These are phyloP conservation scores for Podaxis sp. DNA, from an alignment of 768 basidiomycete species.

Conservation along the genomic window DNA sequence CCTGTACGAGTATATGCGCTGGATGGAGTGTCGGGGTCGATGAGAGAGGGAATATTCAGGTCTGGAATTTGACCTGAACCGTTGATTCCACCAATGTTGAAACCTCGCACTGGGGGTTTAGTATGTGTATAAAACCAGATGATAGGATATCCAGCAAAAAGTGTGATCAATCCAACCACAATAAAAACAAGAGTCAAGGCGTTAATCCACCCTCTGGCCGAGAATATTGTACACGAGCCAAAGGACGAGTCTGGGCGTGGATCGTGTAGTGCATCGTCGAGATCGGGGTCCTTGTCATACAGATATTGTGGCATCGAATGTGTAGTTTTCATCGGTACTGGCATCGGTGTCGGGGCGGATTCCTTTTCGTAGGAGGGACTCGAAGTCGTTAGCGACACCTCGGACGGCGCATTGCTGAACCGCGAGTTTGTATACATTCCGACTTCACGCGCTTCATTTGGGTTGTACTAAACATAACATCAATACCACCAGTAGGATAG, in stretches of 20 bases:
- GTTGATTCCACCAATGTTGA: constrained; percentile 86
- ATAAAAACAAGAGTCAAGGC: constrained; percentile 68
- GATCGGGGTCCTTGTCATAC: constrained; percentile 85
- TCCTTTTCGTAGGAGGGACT: constrained; percentile 13
- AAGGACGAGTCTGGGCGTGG: constrained; percentile 60
- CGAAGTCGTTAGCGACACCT: constrained; percentile 31
- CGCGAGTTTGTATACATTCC: constrained; percentile 49
- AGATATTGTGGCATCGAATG: constrained; percentile 64
- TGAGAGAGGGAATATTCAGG: constrained; percentile 61
- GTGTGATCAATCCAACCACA: constrained; percentile 60
- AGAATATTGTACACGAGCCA: constrained; percentile 63
- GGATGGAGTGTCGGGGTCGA: constrained; percentile 74
- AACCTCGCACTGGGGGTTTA: constrained; percentile 40
- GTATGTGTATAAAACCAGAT: constrained; percentile 49
- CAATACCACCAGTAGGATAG: not conserved
- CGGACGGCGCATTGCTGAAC: constrained; percentile 55
- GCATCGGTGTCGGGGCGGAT: constrained; percentile 21
- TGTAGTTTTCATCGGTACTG: constrained; percentile 43
- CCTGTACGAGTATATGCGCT: constrained; percentile 55
- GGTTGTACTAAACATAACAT: constrained; percentile 51
- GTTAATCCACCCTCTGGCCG: constrained; percentile 81
- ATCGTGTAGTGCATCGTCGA: constrained; percentile 90
- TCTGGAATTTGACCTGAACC: constrained; percentile 80
- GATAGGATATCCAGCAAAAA: constrained; percentile 91
- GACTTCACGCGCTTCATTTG: constrained; percentile 42